Base-by-base conservation (phyloP, 2,329 filamentous ascomycete genomes). In the Xylogone sp. region DNA sequence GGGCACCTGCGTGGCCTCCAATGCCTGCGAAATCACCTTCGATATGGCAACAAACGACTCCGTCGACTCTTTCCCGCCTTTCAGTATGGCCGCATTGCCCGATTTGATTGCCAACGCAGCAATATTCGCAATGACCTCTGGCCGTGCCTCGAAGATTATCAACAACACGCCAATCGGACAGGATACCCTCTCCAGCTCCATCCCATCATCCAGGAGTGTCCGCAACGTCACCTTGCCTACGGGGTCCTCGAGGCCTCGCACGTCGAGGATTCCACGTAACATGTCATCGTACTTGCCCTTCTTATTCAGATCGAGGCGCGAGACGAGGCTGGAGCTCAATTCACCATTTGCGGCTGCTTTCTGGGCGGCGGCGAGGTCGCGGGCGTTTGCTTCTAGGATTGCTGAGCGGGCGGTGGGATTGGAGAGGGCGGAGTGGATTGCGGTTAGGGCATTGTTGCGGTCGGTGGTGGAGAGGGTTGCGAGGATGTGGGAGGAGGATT, bases 101-200 rank as follows among this genome's bases (percentile, higher is more conserved):
- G 93, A 97, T 70, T 99, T 99, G 71, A 99, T 89, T 34, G 94
- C 92, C 21, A 99, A 78, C 3, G 92, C 90, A 56, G 94, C 91
- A 65, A 99, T 97, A 70, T 99, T 99, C 66, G 93, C 94, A 65
- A 99, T 97, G 58, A 99, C 94, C 72, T 99, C 94, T 6, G 94
- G 94, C 7, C 94, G 87, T 31, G 94, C 94, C 73, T 99, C 94
- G 66, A 99, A 99, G 65, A 99, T 97, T 71, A 99, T 94, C 59
- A 99, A 81, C 42, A 99, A 82, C n/a, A 97, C 92, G 53, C 94
- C 94, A 61, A 99, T 97, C 5, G 94, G 94, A 67, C 90, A 96
- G 42, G 90, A 91, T 45, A 96, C 88, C 56, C 92, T 85, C 67
- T 96, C 90, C 53, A 99, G 79, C 48, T 86, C 79, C 49, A 99